Conservation (phyloP, 2,329 filamentous ascomycete genomes). For the Epichloe uncinata region DNA sequence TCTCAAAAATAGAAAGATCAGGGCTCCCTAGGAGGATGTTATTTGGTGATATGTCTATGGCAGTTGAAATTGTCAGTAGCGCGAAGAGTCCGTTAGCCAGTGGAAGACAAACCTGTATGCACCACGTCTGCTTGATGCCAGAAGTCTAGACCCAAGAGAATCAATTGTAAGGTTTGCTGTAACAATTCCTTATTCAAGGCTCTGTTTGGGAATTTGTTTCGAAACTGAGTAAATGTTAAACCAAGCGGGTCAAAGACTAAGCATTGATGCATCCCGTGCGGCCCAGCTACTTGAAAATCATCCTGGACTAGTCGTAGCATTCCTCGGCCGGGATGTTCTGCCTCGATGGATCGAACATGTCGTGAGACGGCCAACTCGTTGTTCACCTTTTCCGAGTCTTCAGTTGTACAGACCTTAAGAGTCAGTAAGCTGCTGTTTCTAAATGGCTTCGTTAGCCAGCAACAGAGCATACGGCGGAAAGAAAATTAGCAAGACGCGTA, state of each 20-base stretch:
- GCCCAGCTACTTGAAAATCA: slow-evolving; percentile 2
- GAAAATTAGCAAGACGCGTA: background rate
- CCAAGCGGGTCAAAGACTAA: slow-evolving; percentile 11
- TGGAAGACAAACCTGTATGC: slow-evolving; percentile 9
- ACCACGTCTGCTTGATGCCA: slow-evolving; percentile 10
- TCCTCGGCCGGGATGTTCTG: background rate
- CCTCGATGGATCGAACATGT: too few species aligned
- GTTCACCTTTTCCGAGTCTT: too few species aligned
- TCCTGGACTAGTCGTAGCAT: background rate
- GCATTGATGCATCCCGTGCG: slow-evolving; percentile 11
- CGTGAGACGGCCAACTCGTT: too few species aligned
- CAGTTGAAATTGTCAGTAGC: background rate
- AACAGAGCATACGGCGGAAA: background rate
- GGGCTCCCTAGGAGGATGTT: slow-evolving; percentile 14
- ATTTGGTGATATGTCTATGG: slow-evolving; percentile 14
- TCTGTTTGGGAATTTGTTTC: slow-evolving; percentile 11
- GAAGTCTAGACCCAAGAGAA: slow-evolving; percentile 11
- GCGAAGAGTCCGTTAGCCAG: background rate
- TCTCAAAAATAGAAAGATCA: slow-evolving; percentile 7
- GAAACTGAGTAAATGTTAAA: slow-evolving; percentile 11
- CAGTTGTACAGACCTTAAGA: too few species aligned
- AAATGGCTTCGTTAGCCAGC: background rate
- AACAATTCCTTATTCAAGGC: slow-evolving; percentile 12
- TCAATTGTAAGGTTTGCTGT: slow-evolving; percentile 9
- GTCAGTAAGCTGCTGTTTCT: background rate